Conservation (phyloP, 2,329 filamentous ascomycete species). For the Ophiostoma piceae region DNA sequence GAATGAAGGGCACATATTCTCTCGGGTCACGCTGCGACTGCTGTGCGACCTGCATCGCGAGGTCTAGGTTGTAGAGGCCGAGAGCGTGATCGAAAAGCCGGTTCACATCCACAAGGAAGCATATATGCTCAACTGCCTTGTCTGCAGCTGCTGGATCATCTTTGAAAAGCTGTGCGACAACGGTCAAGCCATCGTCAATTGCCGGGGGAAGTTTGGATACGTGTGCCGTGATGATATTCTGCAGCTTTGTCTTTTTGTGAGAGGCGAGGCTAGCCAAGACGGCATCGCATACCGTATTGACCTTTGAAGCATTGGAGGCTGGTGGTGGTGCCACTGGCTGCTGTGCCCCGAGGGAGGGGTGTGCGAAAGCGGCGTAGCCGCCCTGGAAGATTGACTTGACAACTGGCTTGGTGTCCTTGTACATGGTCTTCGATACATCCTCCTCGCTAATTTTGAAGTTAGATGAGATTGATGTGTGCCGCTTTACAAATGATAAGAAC, state of each 20-base stretch:
- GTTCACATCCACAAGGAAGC: constrained; percentile 92
- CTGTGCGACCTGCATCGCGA: constrained; percentile 85
- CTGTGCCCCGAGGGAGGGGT: neutral
- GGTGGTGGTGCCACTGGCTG: neutral
- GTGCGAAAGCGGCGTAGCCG: constrained; percentile 12
- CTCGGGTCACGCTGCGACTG: constrained; percentile 92
- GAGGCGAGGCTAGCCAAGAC: constrained; percentile 64
- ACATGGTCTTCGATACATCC: constrained; percentile 89
- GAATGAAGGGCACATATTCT: constrained; percentile 93
- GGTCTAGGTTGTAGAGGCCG: constrained; percentile 84
- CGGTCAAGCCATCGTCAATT: constrained; percentile 72
- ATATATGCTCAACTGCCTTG: constrained; percentile 90
- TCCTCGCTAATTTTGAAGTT: constrained; percentile 58
- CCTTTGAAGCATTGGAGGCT: constrained; percentile 51
- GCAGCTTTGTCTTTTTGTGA: constrained; percentile 61
- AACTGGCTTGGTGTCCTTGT: constrained; percentile 63
- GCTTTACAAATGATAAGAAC: constrained; percentile 27
- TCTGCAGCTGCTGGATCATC: constrained; percentile 70
- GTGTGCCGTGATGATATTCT: constrained; percentile 90
- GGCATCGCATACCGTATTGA: constrained; percentile 84
- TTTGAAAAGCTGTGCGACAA: constrained; percentile 70
- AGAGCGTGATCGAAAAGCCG: constrained; percentile 85
- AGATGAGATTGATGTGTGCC: neutral
- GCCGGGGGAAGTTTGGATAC: constrained; percentile 92
- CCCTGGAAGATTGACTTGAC: neutral